phyloP scores from a whole-genome alignment of 2,329 filamentous ascomycete genomes.

The Fusarium sp. region DNA sequence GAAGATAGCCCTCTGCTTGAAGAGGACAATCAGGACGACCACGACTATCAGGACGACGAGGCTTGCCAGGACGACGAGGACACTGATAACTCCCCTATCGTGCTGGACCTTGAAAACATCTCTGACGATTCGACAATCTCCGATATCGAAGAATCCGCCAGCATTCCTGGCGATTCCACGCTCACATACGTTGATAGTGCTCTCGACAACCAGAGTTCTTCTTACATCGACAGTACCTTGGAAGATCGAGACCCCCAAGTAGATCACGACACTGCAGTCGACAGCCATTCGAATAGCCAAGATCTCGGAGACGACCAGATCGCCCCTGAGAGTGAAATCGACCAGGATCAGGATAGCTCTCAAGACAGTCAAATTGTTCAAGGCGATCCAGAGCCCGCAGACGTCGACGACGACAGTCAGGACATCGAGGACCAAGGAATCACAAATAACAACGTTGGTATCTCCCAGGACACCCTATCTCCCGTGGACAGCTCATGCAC shows the following conservation, averaged over 20 bases:
- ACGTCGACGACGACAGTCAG: neutral
- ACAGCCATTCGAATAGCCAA: neutral
- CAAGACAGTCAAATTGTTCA: neutral
- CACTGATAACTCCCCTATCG: neutral
- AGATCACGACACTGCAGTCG: neutral
- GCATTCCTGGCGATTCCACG: neutral
- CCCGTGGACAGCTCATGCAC: neutral
- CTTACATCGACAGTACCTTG: neutral
- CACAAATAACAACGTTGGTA: constrained; percentile 11
- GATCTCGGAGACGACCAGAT: neutral
- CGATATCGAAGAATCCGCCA: neutral
- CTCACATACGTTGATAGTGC: neutral
- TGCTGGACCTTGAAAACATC: neutral
- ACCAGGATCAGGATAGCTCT: neutral
- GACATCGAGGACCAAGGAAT: neutral
- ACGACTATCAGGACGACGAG: neutral
- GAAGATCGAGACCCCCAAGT: neutral
- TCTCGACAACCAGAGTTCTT: neutral
- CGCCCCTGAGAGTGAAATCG: neutral
- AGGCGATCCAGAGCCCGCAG: neutral
- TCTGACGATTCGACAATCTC: neutral
- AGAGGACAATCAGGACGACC: neutral
- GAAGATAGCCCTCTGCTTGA: neutral
- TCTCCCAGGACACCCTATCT: constrained; percentile 2
- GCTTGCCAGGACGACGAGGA: neutral